Evolutionary conservation across 2,329 filamentous ascomycete species (phyloP).

Genomic region (Diaporthe longicolla): DNA sequence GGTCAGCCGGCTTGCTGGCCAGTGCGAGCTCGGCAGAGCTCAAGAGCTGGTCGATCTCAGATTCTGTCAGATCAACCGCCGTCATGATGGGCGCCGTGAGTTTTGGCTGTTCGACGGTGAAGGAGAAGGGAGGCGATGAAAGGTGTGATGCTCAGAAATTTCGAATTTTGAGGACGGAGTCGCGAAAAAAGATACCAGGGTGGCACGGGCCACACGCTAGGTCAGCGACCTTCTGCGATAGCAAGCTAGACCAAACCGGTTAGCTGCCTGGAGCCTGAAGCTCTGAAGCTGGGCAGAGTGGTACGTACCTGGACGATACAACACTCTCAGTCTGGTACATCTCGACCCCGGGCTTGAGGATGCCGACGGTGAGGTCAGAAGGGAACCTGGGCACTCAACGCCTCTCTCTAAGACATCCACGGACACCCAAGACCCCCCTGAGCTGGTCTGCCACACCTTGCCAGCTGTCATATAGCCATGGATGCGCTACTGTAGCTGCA

Average conservation of each 20-base stretch:
- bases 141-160: neutral
- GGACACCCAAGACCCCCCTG: slow-evolving; percentile 21
- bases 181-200: neutral
- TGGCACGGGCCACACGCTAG: slow-evolving; percentile 20
- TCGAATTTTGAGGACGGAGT: slow-evolving; percentile 36
- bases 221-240: neutral
- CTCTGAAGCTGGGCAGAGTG: neutral
- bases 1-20: slow-evolving; percentile 16
- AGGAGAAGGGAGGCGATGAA: neutral
- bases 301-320: neutral
- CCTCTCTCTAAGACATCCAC: neutral
- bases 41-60: slow-evolving; percentile 40
- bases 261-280: slow-evolving; percentile 14
- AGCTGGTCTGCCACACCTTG: slow-evolving; percentile 34
- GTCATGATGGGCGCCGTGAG: slow-evolving; percentile 37
- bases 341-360: neutral
- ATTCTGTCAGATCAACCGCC: slow-evolving; percentile 34
- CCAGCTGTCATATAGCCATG: slow-evolving; percentile 39
- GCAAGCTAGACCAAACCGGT: neutral
- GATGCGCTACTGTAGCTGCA: slow-evolving; percentile 36
- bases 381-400: slow-evolving; percentile 12
- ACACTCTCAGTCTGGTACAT: neutral
- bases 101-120: slow-evolving; percentile 36
- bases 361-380: slow-evolving; percentile 32
- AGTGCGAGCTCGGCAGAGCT: slow-evolving; percentile 38